Percentiles rank a stretch among this genome's conserved stretches.
phyloP scores from a whole-genome alignment of 352 stramenopile genomes.

The Phytophthora macrochlamydospora region DNA sequence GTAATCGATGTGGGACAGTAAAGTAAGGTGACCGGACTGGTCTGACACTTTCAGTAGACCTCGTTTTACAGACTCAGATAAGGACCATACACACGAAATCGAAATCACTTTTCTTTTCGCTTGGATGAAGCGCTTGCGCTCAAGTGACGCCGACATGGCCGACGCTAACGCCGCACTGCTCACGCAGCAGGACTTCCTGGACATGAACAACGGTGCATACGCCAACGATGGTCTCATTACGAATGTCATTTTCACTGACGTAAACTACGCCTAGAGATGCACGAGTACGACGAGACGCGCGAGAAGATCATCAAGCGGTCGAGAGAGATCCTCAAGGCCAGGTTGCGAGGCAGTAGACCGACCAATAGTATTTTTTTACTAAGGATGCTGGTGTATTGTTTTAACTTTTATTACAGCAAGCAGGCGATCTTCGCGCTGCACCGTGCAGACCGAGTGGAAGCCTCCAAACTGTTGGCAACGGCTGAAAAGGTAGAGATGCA shows the following conservation, averaged over 20 bases:
- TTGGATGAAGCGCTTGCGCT: conserved; percentile 26
- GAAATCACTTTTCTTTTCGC: neutral
- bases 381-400: neutral
- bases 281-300: conserved; percentile 91
- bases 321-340: conserved; percentile 94
- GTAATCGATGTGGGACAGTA: neutral
- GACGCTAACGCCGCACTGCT: conserved; percentile 26
- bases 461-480: conserved; percentile 53
- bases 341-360: conserved; percentile 24
- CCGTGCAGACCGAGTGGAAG: conserved; percentile 73
- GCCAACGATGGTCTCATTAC: neutral
- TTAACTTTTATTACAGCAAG: conserved; percentile 64
- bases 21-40: neutral
- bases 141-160: conserved; percentile 2
- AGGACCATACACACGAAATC: too few species aligned
- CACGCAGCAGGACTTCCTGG: conserved; percentile 51
- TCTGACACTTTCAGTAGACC: too few species aligned
- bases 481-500: conserved; percentile 49
- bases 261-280: conserved; percentile 66
- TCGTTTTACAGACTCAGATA: too few species aligned
- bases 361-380: neutral
- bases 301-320: conserved; percentile 96
- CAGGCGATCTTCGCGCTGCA: conserved; percentile 95
- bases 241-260: neutral
- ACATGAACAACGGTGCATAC: conserved; percentile 53